A percentile compares a stretch with the other conserved stretches of the same genome.
Evolutionary conservation across 345 rosid species (phyloP).

Genomic region (Moricandia moricandioides): DNA sequence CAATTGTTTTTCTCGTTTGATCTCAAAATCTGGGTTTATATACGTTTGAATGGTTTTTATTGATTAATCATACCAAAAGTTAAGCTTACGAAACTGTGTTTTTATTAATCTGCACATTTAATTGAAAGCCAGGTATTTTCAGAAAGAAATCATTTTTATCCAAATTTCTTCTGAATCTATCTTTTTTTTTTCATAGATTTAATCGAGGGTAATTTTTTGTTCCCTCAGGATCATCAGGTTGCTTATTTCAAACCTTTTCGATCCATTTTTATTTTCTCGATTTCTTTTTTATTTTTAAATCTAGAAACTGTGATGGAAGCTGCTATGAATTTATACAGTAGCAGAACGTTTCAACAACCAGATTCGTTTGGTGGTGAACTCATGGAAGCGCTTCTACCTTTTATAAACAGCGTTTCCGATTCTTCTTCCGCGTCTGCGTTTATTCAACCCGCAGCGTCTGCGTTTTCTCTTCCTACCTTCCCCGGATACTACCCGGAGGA

Average conservation of each 20-base stretch:
- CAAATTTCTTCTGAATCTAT: not conserved
- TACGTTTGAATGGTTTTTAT: not conserved
- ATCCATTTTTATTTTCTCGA: constrained; percentile 34
- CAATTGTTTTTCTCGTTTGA: constrained; percentile 4
- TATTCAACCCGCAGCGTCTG: constrained; percentile 24
- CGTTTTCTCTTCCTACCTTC: constrained; percentile 17
- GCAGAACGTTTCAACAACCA: constrained; percentile 40
- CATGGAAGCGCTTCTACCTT: constrained; percentile 95
- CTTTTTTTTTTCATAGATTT: constrained; percentile 13
- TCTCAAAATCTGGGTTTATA: constrained; percentile 31
- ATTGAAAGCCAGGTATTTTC: constrained; percentile 41
- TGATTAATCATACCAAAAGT: constrained; percentile 8
- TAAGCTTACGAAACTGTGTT: constrained; percentile 51
- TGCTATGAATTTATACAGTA: constrained; percentile 60
- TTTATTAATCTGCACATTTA: not conserved
- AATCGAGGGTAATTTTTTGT: constrained; percentile 63
- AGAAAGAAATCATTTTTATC: constrained; percentile 55
- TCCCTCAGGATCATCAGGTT: constrained; percentile 67
- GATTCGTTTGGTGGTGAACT: constrained; percentile 53
- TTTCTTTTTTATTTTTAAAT: constrained; percentile 22
- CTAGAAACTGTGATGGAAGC: constrained; percentile 43
- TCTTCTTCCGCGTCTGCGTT: constrained; percentile 26
- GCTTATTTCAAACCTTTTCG: constrained; percentile 65
- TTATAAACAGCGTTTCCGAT: constrained; percentile 63
- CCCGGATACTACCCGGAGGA: constrained; percentile 39